Evolutionary conservation across 345 rosid species (phyloP).

Genomic region (Conringia planisiliqua): DNA sequence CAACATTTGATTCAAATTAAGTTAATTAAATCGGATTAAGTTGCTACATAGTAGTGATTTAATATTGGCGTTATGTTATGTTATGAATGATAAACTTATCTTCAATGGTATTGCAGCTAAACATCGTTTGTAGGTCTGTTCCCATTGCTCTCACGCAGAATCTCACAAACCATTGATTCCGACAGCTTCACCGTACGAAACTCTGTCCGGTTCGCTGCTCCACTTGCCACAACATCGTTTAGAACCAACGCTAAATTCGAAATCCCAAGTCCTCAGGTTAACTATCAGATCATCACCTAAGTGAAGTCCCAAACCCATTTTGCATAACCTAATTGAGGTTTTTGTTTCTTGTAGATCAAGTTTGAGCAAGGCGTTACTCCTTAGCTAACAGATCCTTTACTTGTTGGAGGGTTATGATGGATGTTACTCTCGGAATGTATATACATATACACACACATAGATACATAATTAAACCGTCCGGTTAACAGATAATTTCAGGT

Average conservation of each 20-base stretch:
- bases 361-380: not conserved
- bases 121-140: conserved; percentile 62
- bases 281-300: not conserved
- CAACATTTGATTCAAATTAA: too few species aligned
- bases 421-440: not conserved
- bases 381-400: not conserved
- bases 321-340: not conserved
- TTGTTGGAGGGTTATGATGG: not conserved
- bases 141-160: conserved; percentile 71
- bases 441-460: not conserved
- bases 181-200: conserved; percentile 74
- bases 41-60: too few species aligned
- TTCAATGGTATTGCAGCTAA: too few species aligned
- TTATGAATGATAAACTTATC: too few species aligned
- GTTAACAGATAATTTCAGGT: not conserved
- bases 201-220: conserved; percentile 72
- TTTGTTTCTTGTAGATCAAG: not conserved
- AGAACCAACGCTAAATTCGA: conserved; percentile 88
- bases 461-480: not conserved
- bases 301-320: too few species aligned
- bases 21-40: too few species aligned
- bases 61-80: too few species aligned
- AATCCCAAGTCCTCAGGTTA: conserved; percentile 88
- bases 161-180: conserved; percentile 84
- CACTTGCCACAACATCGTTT: conserved; percentile 72